Evolutionary conservation across 257 asterid species (phyloP).

Genomic region (Orobanche coerulescens): DNA sequence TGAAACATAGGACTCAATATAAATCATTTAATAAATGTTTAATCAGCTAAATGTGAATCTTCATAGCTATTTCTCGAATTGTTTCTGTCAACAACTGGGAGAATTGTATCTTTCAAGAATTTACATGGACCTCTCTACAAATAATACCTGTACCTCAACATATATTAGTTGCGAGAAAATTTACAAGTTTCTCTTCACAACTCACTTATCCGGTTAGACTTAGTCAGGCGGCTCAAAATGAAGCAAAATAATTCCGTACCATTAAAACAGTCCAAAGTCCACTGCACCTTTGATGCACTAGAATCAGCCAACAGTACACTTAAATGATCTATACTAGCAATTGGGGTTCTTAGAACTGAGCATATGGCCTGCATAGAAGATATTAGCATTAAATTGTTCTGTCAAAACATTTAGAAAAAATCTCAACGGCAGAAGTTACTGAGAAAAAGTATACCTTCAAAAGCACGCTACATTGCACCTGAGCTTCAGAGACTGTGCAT

Average conservation of each 20-base stretch:
- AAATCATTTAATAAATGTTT: constrained; percentile 1
- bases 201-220: not conserved
- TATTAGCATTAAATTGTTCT: not conserved
- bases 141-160: constrained; percentile 5
- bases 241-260: constrained; percentile 36
- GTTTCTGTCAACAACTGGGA: not conserved
- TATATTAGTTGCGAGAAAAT: not conserved
- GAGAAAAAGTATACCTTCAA: constrained; percentile 51
- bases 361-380: constrained; percentile 58
- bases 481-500: constrained; percentile 45
- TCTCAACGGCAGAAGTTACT: not conserved
- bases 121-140: constrained; percentile 5
- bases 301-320: constrained; percentile 51
- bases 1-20: not conserved
- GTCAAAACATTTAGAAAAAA: not conserved
- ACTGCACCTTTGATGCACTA: constrained; percentile 81
- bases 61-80: constrained; percentile 4
- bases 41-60: not conserved
- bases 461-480: constrained; percentile 70
- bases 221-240: not conserved
- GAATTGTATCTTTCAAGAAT: constrained; percentile 2
- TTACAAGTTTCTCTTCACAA: not conserved
- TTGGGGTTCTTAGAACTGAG: constrained; percentile 82
- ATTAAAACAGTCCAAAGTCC: constrained; percentile 75
- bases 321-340: constrained; percentile 66